Conservation (phyloP, 192 early-diverging fungal species). For the Coemansia sp. region DNA sequence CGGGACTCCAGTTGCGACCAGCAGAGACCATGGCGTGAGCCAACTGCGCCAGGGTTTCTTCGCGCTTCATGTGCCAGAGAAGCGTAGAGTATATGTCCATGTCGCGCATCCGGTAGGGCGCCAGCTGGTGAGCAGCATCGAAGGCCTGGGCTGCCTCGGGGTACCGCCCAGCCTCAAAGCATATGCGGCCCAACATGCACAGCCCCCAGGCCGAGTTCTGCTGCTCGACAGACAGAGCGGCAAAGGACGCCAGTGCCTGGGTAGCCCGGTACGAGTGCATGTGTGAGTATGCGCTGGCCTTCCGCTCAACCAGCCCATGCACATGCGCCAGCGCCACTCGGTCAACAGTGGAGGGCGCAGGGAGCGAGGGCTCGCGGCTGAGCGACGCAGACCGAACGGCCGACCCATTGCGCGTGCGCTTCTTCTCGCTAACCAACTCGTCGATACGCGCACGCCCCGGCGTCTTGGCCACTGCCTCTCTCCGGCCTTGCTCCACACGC, state of each 20-base stretch:
- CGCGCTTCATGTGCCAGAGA: constrained; percentile 81
- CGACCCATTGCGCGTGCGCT: constrained; percentile 41
- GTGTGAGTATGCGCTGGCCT: constrained; percentile 11
- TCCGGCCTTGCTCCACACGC: neutral
- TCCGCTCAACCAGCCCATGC: constrained; percentile 14
- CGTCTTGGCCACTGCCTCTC: constrained; percentile 14
- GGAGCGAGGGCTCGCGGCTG: neutral
- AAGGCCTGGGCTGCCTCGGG: constrained; percentile 62
- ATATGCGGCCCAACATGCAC: constrained; percentile 54
- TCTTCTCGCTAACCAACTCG: constrained; percentile 35
- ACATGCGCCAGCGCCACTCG: constrained; percentile 4
- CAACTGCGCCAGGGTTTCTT: constrained; percentile 68
- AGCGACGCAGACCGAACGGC: constrained; percentile 15
- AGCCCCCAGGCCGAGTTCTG: constrained; percentile 43
- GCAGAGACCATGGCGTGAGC: constrained; percentile 71
- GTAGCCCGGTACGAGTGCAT: constrained; percentile 20
- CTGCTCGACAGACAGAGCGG: constrained; percentile 25
- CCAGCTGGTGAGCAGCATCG: constrained; percentile 55
- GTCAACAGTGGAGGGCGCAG: neutral
- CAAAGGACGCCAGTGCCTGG: constrained; percentile 21
- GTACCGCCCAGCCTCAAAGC: constrained; percentile 57
- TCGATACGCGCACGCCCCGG: constrained; percentile 17
- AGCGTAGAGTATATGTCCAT: constrained; percentile 86
- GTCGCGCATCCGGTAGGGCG: constrained; percentile 69
- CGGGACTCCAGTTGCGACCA: constrained; percentile 64